Evolutionary conservation across 2,329 filamentous ascomycete species (phyloP).

Genomic region (Pseudocercospora musae): DNA sequence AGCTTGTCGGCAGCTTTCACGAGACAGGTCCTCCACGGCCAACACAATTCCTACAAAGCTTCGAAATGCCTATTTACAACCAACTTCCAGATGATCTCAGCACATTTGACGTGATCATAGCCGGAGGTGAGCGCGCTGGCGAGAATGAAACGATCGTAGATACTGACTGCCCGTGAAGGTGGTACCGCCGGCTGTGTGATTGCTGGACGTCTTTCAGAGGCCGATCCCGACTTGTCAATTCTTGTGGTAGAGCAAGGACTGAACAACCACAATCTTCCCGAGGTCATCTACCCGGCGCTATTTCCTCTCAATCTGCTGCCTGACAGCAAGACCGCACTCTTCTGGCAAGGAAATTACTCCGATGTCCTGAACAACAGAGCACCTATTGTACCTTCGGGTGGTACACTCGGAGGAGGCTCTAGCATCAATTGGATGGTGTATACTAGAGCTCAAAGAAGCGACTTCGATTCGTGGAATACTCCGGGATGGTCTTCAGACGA

Average conservation of each 20-base stretch:
- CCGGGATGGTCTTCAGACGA: constrained; percentile 53
- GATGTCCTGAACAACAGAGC: constrained; percentile 46
- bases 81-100: constrained; percentile 39
- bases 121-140: constrained; percentile 39
- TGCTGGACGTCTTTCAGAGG: constrained; percentile 51
- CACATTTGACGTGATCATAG: constrained; percentile 53
- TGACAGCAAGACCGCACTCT: constrained; percentile 49
- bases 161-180: constrained; percentile 31
- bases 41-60: not conserved
- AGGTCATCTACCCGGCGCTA: constrained; percentile 50
- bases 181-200: constrained; percentile 52
- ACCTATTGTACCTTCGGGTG: constrained; percentile 43
- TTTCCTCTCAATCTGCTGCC: constrained; percentile 50
- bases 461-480: constrained; percentile 54
- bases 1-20: too few relatives aligned
- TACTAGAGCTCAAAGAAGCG: constrained; percentile 44
- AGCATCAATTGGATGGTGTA: constrained; percentile 44
- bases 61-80: constrained; percentile 28
- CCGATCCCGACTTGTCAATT: constrained; percentile 50
- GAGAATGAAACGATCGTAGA: too few relatives aligned
- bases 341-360: constrained; percentile 49
- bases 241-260: constrained; percentile 54
- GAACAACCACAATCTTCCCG: constrained; percentile 52
- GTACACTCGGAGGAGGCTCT: constrained; percentile 59
- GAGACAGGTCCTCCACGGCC: too few relatives aligned